phyloP scores from a whole-genome alignment of 2,329 filamentous ascomycete genomes.

The Clonostachys chloroleuca region DNA sequence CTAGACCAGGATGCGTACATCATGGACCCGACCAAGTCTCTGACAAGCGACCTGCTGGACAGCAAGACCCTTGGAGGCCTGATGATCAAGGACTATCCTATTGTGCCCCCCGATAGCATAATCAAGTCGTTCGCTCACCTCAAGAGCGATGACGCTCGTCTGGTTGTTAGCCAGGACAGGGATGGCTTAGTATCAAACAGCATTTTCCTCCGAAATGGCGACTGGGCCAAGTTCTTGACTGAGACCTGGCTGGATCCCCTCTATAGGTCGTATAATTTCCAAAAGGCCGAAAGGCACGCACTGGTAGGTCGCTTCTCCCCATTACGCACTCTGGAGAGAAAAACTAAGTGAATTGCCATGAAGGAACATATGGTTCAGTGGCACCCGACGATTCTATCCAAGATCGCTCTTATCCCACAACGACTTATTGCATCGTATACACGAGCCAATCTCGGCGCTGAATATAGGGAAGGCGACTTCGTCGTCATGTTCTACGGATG shows the following conservation, averaged over 20 bases:
- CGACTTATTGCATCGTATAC: slow-evolving; percentile 77
- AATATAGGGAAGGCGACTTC: slow-evolving; percentile 81
- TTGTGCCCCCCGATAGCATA: slow-evolving; percentile 93
- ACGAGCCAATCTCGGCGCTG: slow-evolving; percentile 46
- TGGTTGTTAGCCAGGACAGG: slow-evolving; percentile 80
- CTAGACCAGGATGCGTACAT: slow-evolving; percentile 83
- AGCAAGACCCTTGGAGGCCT: slow-evolving; percentile 62
- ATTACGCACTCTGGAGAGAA: slow-evolving; percentile 9
- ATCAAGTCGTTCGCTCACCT: slow-evolving; percentile 90
- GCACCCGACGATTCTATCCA: slow-evolving; percentile 93
- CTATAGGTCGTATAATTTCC: slow-evolving; percentile 92
- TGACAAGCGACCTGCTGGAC: slow-evolving; percentile 70
- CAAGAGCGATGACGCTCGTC: slow-evolving; percentile 71
- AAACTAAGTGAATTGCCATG: not conserved
- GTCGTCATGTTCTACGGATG: slow-evolving; percentile 77
- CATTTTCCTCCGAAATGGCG: slow-evolving; percentile 75
- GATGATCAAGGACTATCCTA: slow-evolving; percentile 81
- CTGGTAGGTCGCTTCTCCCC: slow-evolving; percentile 52
- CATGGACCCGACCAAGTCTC: slow-evolving; percentile 70
- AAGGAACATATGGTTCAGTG: slow-evolving; percentile 89
- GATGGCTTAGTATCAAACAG: slow-evolving; percentile 74
- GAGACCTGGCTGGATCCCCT: slow-evolving; percentile 96
- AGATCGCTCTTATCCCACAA: slow-evolving; percentile 86
- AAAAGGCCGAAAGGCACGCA: slow-evolving; percentile 89
- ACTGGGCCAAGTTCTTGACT: slow-evolving; percentile 89